These are phyloP conservation scores for Gaeumannomyces tritici DNA, from an alignment of 2,329 filamentous ascomycete genomes.

Conservation along the genomic window DNA sequence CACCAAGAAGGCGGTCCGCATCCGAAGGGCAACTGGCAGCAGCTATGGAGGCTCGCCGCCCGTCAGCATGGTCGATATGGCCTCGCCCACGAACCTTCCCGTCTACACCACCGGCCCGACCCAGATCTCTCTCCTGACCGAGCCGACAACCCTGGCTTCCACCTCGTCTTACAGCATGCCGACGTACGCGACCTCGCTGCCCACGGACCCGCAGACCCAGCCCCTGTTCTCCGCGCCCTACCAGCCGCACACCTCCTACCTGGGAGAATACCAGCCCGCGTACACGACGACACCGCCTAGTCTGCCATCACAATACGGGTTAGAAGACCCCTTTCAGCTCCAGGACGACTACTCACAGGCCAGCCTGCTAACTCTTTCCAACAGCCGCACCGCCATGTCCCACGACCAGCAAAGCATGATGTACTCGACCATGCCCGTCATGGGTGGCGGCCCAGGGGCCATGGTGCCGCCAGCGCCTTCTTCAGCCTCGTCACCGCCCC, in stretches of 20 bases:
- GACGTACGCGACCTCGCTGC: slow-evolving; percentile 31
- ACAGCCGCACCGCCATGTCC: neutral
- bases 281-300: slow-evolving; percentile 17
- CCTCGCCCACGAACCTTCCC: slow-evolving; percentile 29
- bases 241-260: slow-evolving; percentile 17
- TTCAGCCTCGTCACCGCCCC: slow-evolving; percentile 3
- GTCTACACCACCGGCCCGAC: slow-evolving; percentile 42
- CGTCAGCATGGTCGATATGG: slow-evolving; percentile 31
- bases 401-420: slow-evolving; percentile 13
- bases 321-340: slow-evolving; percentile 8
- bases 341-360: slow-evolving; percentile 5
- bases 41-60: slow-evolving; percentile 29
- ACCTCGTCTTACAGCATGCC: slow-evolving; percentile 31
- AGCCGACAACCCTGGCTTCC: slow-evolving; percentile 30
- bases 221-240: slow-evolving; percentile 22
- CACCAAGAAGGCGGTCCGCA: slow-evolving; percentile 41
- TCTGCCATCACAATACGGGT: slow-evolving; percentile 21
- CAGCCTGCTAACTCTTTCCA: slow-evolving; percentile 2
- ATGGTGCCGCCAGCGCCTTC: no score
- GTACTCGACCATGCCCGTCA: slow-evolving; percentile 17
- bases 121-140: slow-evolving; percentile 40
- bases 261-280: slow-evolving; percentile 17
- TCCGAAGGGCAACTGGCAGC: slow-evolving; percentile 34
- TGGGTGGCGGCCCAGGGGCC: slow-evolving; percentile 1
- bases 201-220: slow-evolving; percentile 17